Base-by-base conservation (phyloP, 495 filamentous ascomycete species). In the Penicillium alfredii region DNA sequence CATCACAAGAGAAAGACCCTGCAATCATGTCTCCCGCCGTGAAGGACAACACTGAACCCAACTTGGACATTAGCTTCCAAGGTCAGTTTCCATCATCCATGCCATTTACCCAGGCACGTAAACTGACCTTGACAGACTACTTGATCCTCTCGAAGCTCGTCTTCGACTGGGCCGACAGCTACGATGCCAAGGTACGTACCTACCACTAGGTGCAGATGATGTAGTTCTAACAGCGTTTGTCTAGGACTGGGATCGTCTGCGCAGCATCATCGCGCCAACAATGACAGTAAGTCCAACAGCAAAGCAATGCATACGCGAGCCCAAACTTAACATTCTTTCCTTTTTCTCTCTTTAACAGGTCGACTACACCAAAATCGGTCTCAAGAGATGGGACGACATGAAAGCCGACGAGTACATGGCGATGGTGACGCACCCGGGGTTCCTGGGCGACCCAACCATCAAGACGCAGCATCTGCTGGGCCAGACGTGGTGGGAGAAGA, bases 121-220 rank as follows among this genome's bases (percentile, higher is more conserved):
- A 26, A 44, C 33, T 25, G 24, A 42, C 16, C 16, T 2, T n/a
- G 20, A 18, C 10, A 57, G 53, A 57, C 28, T 57, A 49, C 13
- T 31, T 57, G 22, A 26, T 51, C 16, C 41, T 57, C 9, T 54
- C 53, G 3, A 57, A 51, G 33, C 35, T 57, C 2, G 51, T 55
- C 2, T 84, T 83, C 58, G 81, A 88, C 44, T 89, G 84, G 84
- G 83, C 80, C 0, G 84, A 88, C 49, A 84, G 80, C 70, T 89
- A 89, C 58, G 84, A 88, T 63, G 73, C 69, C 50, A 89, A 79
- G 47, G 58, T 59, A 49, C 12, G 14, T 22, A 8, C 15, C 2
- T 8, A 25, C 23, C 8, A 1, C 1, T 12, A n/a, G n/a, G n/a
- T n/a, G n/a, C n/a, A n/a, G n/a, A n/a, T n/a, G n/a, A n/a, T n/a